Conservation (phyloP, 345 rosid species). For the Eucalyptus regnans region DNA sequence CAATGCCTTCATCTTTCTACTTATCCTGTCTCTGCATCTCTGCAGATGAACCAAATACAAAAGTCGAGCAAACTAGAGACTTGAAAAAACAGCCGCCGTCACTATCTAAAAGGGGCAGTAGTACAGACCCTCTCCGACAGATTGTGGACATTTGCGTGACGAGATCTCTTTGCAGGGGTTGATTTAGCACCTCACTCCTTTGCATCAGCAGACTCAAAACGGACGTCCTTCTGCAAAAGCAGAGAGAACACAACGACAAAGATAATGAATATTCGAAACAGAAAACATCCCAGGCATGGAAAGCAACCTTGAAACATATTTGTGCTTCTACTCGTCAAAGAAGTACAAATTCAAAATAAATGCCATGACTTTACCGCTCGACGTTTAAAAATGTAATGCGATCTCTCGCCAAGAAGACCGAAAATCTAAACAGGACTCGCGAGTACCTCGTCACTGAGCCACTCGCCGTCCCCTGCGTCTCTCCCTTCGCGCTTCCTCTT, state of each 20-base stretch:
- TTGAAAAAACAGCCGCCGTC: not conserved
- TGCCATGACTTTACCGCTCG: not conserved
- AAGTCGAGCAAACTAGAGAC: not conserved
- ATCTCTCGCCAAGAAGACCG: not conserved
- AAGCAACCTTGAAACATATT: not conserved
- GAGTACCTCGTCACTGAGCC: not conserved
- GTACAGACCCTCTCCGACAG: not conserved
- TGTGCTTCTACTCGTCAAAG: not conserved
- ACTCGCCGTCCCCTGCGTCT: conserved; percentile 36
- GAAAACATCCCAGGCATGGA: not conserved
- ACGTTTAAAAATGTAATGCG: not conserved
- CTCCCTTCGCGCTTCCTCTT: conserved; percentile 56
- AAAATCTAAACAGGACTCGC: not conserved
- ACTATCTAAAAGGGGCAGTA: not conserved
- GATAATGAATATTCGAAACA: not conserved
- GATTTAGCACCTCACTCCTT: not conserved
- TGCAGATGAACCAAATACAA: not conserved
- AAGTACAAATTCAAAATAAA: not conserved
- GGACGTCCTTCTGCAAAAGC: not conserved
- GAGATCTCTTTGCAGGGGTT: not conserved
- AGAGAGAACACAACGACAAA: not conserved
- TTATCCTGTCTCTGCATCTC: conserved; percentile 49
- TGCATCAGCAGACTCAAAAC: not conserved
- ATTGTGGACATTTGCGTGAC: not conserved
- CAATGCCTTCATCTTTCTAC: conserved; percentile 47